phyloP scores from a whole-genome alignment of 148 eudicot species.

The Vaccinium vitisidaea region DNA sequence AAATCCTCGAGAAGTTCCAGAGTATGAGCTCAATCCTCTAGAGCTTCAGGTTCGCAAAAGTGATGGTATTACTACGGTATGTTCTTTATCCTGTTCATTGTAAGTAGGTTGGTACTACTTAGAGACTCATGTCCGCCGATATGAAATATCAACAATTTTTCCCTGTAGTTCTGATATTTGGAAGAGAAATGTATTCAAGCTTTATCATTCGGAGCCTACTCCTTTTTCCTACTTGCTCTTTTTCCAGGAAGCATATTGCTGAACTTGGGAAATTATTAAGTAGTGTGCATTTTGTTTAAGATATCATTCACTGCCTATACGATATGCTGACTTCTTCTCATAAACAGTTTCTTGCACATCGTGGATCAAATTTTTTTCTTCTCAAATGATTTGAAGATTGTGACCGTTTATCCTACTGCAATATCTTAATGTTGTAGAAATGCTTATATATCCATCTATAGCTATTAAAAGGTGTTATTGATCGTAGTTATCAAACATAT shows the following conservation, averaged over 20 bases:
- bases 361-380: neutral
- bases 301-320: neutral
- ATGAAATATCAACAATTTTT: conserved; percentile 4
- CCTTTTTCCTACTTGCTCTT: neutral
- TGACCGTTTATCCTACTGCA: neutral
- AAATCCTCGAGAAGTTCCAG: conserved; percentile 95
- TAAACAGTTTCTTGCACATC: neutral
- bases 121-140: neutral
- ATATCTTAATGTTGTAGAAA: neutral
- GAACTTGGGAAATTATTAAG: conserved; percentile 1
- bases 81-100: conserved; percentile 22
- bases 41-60: conserved; percentile 93
- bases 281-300: neutral
- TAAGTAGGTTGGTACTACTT: neutral
- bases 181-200: neutral
- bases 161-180: neutral
- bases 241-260: neutral
- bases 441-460: neutral
- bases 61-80: conserved; percentile 95
- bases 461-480: neutral
- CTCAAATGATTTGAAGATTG: neutral
- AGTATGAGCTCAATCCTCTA: conserved; percentile 95
- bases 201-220: neutral
- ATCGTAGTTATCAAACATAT: neutral
- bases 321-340: neutral